phyloP scores from a whole-genome alignment of 768 basidiomycete species.

The Kwoniella botswanensis region DNA sequence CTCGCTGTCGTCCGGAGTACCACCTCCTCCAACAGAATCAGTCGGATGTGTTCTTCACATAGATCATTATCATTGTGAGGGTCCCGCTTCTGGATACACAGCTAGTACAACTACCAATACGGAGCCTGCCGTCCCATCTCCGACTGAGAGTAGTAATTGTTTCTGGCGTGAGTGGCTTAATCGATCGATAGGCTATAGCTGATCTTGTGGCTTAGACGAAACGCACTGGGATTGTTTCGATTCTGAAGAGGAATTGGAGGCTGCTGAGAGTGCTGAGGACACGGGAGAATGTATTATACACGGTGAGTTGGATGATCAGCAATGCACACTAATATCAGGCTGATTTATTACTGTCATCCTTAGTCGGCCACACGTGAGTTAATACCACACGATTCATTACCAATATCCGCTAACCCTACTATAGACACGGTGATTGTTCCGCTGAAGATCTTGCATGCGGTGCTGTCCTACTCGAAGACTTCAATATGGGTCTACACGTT shows the following conservation, averaged over 20 bases:
- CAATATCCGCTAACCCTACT: too few species aligned
- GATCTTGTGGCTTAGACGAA: conserved; percentile 19
- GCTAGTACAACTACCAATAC: conserved; percentile 19
- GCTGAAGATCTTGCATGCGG: conserved; percentile 44
- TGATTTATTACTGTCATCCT: neutral
- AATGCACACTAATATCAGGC: conserved; percentile 15
- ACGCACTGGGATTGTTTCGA: conserved; percentile 49
- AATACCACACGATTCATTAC: neutral
- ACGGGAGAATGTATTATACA: conserved; percentile 45
- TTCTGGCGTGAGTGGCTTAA: conserved; percentile 36
- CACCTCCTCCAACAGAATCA: conserved; percentile 31
- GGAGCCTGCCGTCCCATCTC: conserved; percentile 29
- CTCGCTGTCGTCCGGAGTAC: conserved; percentile 12
- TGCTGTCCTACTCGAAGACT: conserved; percentile 35
- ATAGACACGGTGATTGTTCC: conserved; percentile 49
- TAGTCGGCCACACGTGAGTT: conserved; percentile 34
- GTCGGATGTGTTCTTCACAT: conserved; percentile 33
- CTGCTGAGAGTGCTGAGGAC: conserved; percentile 15
- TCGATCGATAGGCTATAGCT: neutral
- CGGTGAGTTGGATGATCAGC: conserved; percentile 22
- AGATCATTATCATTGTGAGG: conserved; percentile 43
- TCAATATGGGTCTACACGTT: conserved; percentile 49
- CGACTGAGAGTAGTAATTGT: conserved; percentile 41
- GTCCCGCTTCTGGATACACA: conserved; percentile 7
- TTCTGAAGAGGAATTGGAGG: conserved; percentile 29